A percentile compares a stretch with the other conserved stretches of the same genome.
These are phyloP conservation scores for Chlorella sp. DNA, from an alignment of 139 green algal genomes.

Conservation along the genomic window DNA sequence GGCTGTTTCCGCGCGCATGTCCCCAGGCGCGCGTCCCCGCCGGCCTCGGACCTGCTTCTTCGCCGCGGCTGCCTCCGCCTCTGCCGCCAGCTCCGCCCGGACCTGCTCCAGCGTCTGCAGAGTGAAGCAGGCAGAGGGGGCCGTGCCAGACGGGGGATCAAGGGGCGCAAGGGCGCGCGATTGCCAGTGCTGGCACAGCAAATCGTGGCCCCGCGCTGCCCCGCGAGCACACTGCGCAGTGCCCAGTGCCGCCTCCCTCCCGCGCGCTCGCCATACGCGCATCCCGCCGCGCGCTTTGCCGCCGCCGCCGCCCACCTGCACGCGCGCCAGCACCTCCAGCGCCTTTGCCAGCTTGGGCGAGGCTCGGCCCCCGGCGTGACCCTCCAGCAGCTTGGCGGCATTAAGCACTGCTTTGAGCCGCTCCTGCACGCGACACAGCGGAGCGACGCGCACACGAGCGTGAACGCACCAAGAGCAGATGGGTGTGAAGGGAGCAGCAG, in stretches of 20 bases:
- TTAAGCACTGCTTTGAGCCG: slow-evolving; percentile 36
- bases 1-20: not conserved
- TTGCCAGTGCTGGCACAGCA: too few relatives aligned
- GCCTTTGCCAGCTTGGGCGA: slow-evolving; percentile 41
- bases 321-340: slow-evolving; percentile 42
- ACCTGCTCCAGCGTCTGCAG: slow-evolving; percentile 9
- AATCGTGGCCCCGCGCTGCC: too few relatives aligned
- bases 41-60: not conserved
- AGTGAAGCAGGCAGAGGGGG: not conserved
- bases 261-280: slow-evolving; percentile 9
- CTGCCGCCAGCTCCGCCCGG: not conserved
- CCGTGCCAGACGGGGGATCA: not conserved
- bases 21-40: not conserved
- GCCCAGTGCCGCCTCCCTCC: not conserved
- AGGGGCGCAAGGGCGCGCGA: too few relatives aligned
- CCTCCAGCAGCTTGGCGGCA: slow-evolving; percentile 29
- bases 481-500: not conserved
- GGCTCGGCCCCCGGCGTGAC: slow-evolving; percentile 33
- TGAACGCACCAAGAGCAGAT: not conserved
- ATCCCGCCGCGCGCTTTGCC: not conserved
- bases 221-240: too few relatives aligned
- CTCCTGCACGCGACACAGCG: slow-evolving; percentile 59
- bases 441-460: not conserved
- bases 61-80: not conserved
- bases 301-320: not conserved